Conservation (phyloP, 768 basidiomycete genomes). For the Hortiboletus campestris region DNA sequence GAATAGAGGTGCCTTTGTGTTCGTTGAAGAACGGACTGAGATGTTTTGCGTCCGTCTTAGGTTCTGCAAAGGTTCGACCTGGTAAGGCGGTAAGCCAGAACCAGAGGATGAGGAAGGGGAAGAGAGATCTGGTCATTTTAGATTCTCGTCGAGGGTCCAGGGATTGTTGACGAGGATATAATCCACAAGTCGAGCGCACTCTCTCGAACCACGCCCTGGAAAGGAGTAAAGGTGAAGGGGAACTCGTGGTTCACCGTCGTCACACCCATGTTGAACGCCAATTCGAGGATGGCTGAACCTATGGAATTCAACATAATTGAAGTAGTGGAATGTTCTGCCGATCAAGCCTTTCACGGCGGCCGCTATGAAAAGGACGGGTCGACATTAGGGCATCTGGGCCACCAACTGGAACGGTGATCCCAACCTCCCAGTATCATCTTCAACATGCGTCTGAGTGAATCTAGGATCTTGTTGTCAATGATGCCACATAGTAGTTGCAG, state of each 20-base stretch:
- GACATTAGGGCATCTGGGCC: too few species aligned
- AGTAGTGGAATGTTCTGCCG: not conserved
- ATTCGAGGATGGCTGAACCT: not conserved
- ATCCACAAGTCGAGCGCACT: not conserved
- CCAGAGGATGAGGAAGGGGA: slow-evolving; percentile 9
- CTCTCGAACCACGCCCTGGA: not conserved
- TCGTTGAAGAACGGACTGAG: not conserved
- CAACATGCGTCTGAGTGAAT: too few species aligned
- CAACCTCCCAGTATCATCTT: too few species aligned
- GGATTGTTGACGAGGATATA: not conserved
- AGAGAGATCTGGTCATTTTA: slow-evolving; percentile 12
- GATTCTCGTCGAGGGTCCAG: not conserved
- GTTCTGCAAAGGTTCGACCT: slow-evolving; percentile 4
- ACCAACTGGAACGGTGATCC: too few species aligned
- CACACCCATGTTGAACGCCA: slow-evolving; percentile 2
- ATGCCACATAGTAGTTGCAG: too few species aligned
- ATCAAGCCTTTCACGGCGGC: not conserved
- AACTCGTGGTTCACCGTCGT: not conserved
- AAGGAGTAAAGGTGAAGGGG: not conserved
- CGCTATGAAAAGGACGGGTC: too few species aligned
- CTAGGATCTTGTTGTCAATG: too few species aligned
- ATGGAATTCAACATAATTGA: slow-evolving; percentile 19
- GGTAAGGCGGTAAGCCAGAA: slow-evolving; percentile 6
- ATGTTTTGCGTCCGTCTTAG: not conserved
- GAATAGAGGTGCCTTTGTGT: not conserved